Conservation (phyloP, 2,329 filamentous ascomycete genomes). For the Trichophyton simii region DNA sequence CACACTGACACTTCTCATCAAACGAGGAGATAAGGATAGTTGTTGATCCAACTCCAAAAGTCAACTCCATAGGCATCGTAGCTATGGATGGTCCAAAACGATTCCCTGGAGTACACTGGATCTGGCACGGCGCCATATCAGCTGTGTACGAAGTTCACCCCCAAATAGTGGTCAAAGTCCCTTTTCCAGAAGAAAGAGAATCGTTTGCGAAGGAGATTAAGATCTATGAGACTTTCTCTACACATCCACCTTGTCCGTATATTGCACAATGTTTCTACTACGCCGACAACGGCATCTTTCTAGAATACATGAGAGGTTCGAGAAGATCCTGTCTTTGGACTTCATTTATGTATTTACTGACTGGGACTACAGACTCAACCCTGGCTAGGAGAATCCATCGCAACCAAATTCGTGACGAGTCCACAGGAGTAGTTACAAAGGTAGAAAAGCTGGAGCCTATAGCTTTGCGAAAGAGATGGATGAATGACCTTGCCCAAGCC, state of each 20-base stretch:
- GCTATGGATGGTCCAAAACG: neutral
- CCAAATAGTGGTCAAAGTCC: constrained; percentile 21
- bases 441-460: constrained; percentile 20
- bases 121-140: neutral
- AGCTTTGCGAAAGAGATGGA: constrained; percentile 20
- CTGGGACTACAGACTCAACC: constrained; percentile 5
- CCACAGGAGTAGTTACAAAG: neutral
- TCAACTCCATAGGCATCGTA: neutral
- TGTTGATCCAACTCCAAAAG: neutral
- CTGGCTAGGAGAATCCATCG: neutral
- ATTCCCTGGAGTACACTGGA: neutral
- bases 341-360: neutral
- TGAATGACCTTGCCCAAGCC: constrained; percentile 22
- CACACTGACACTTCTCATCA: no score
- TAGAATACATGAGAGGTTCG: constrained; percentile 21
- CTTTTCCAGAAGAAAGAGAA: constrained; percentile 15
- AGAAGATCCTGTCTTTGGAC: neutral
- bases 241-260: constrained; percentile 16
- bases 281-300: constrained; percentile 18
- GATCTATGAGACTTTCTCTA: constrained; percentile 17
- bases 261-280: constrained; percentile 19
- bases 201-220: constrained; percentile 19
- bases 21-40: no score
- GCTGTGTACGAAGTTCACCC: constrained; percentile 18
- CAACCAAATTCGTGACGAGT: neutral